These are phyloP conservation scores for Aspergillus ochraceus DNA, from an alignment of 2,329 filamentous ascomycete species.

Conservation along the genomic window DNA sequence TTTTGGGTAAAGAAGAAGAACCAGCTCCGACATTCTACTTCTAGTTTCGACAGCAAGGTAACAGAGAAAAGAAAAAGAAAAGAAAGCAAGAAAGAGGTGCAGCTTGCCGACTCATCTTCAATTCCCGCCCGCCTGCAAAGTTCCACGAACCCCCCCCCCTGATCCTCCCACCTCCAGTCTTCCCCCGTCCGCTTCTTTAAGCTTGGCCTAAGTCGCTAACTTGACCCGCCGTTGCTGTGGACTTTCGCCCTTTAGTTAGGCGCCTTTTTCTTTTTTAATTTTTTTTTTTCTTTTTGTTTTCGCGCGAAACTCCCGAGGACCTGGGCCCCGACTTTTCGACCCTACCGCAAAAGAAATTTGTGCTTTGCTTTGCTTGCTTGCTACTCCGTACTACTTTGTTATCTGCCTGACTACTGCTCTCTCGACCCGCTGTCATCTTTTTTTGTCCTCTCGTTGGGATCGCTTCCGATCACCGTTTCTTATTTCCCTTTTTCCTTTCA, in stretches of 20 bases:
- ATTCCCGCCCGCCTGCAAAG: slow-evolving; percentile 13
- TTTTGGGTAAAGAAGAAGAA: slow-evolving; percentile 1
- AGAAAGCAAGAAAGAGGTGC: not conserved
- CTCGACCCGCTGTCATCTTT: slow-evolving; percentile 21
- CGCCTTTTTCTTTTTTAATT: slow-evolving; percentile 12
- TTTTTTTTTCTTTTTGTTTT: slow-evolving; percentile 8
- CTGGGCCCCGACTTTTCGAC: slow-evolving; percentile 28
- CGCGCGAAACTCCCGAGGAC: slow-evolving; percentile 26
- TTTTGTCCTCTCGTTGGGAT: slow-evolving; percentile 19
- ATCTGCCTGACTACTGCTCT: not conserved
- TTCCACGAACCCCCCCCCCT: slow-evolving; percentile 20
- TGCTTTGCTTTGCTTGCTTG: slow-evolving; percentile 18
- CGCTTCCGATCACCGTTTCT: slow-evolving; percentile 22
- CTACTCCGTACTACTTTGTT: not conserved
- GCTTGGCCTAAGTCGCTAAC: slow-evolving; percentile 25
- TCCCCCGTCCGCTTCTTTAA: slow-evolving; percentile 25
- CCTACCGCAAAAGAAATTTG: slow-evolving; percentile 29
- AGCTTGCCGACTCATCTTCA: not conserved
- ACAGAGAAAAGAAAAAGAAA: not conserved
- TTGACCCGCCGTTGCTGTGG: slow-evolving; percentile 30
- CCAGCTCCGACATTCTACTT: not conserved
- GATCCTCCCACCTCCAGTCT: slow-evolving; percentile 13
- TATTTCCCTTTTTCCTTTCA: slow-evolving; percentile 10
- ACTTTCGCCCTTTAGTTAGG: slow-evolving; percentile 22
- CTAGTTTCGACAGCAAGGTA: not conserved